Percentiles rank a stretch among this genome's conserved stretches.
Evolutionary conservation across 768 basidiomycete genomes (phyloP).

Genomic region (Boletus reticuloceps): DNA sequence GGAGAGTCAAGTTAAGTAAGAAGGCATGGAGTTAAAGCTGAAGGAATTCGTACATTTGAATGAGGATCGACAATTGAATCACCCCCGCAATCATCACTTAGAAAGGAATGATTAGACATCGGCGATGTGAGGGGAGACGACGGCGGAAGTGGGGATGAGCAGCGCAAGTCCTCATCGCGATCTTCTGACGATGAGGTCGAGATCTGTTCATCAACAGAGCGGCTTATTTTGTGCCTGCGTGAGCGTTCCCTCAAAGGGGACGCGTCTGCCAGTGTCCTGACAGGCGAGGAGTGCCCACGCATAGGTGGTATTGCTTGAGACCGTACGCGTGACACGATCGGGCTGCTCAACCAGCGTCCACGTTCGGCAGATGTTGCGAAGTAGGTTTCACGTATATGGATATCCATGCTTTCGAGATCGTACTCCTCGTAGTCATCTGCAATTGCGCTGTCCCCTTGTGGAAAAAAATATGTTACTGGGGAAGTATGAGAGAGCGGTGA

Average conservation of each 20-base stretch:
- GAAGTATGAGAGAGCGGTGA: not conserved
- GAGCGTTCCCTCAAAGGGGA: slow-evolving; percentile 4
- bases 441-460: slow-evolving; percentile 15
- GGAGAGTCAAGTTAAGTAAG: slow-evolving; percentile 1
- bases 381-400: slow-evolving; percentile 45
- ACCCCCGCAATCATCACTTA: slow-evolving; percentile 23
- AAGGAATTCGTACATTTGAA: slow-evolving; percentile 31
- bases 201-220: not conserved
- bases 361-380: slow-evolving; percentile 58
- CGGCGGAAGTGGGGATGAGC: slow-evolving; percentile 30
- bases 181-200: slow-evolving; percentile 2
- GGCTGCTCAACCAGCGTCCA: slow-evolving; percentile 56
- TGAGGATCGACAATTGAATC: slow-evolving; percentile 7
- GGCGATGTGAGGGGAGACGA: slow-evolving; percentile 48
- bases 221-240: not conserved
- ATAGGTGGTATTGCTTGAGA: slow-evolving; percentile 10
- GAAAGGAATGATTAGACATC: slow-evolving; percentile 36
- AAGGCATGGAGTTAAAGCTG: not conserved
- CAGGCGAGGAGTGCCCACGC: slow-evolving; percentile 24
- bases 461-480: not conserved
- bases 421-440: slow-evolving; percentile 26
- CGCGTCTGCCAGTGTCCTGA: slow-evolving; percentile 8
- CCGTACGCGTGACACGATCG: slow-evolving; percentile 31
- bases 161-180: slow-evolving; percentile 18
- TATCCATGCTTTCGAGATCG: slow-evolving; percentile 33